Base-by-base conservation (phyloP, 2,329 filamentous ascomycete species). In the Arthroderma sp. region DNA sequence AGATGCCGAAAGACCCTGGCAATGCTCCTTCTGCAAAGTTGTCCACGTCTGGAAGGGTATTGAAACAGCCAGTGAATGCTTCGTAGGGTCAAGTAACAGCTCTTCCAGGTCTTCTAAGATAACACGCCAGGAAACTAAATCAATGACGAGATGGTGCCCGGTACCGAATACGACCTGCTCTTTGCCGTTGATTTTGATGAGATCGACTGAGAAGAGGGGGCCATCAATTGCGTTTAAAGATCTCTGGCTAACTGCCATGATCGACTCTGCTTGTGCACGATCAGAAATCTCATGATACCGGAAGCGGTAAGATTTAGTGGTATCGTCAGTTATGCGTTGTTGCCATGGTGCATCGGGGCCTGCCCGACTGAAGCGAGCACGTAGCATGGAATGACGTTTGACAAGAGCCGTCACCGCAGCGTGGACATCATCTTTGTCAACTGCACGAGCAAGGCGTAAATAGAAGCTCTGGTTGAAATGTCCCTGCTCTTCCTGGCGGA, bases 1-100 rank as follows among this genome's bases (percentile, higher is more conserved):
- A 1, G 44, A 41, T 15, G 47, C 27, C 31, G 43, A 36, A 4
- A 50, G 15, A 4, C 53, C 28, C 3, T 42, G 43, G 1, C 53
- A 51, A 32, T 59, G 48, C 8, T 60, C 56, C 1, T 50, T 36
- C 39, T 65, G 62, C 45, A 64, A 48, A 4, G 54, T 52, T 36
- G 58, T 61, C 63, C 63, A 66, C 40, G 52, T 56, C 41, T 64
- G 61, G 56, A 66, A 66, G 6, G 62, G 59, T 1, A 66, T 48
- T 2, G 61, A 55, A 5, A 61, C 58, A 6, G 50, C 50, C n/a
- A 47, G 33, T 1, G 57, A 53, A 4, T 63, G 48, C 5, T 57
- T 56, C 3, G 59, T 57, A 6, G 56, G 53, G 7, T 63, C 52
- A 15, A 65, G 47, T 9, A 52, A 44, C 22, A 52, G 37, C 30